Percentiles rank a stretch among this genome's conserved stretches.
Evolutionary conservation across 2,329 filamentous ascomycete species (phyloP).

Genomic region (Curvularia lunata): DNA sequence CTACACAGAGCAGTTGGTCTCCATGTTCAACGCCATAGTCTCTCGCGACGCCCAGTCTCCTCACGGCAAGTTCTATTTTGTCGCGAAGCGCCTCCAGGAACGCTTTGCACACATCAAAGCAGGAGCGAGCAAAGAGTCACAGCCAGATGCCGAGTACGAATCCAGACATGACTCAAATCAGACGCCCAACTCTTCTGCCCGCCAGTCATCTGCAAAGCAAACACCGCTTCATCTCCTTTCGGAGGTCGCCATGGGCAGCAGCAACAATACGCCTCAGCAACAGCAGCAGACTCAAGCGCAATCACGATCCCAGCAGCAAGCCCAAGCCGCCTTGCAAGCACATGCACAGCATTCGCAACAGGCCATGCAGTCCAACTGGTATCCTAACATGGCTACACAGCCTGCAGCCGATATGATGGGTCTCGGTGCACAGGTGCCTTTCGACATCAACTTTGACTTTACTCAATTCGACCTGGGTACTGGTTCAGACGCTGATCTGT

Average conservation of each 20-base stretch:
- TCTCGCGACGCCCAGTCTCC: conserved; percentile 51
- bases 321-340: conserved; percentile 35
- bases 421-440: conserved; percentile 33
- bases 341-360: conserved; percentile 31
- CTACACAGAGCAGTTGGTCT: conserved; percentile 55
- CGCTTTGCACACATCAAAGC: conserved; percentile 55
- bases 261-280: conserved; percentile 24
- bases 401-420: conserved; percentile 33
- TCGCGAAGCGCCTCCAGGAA: conserved; percentile 54
- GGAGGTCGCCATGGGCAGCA: conserved; percentile 50
- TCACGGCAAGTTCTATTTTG: conserved; percentile 56
- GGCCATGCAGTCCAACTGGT: conserved; percentile 38
- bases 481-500: conserved; percentile 46
- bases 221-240: conserved; percentile 49
- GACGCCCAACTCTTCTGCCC: conserved; percentile 24
- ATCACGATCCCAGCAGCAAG: conserved; percentile 31
- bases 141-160: conserved; percentile 31
- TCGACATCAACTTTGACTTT: conserved; percentile 47
- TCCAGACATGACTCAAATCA: conserved; percentile 27
- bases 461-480: conserved; percentile 47
- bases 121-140: conserved; percentile 45
- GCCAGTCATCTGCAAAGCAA: conserved; percentile 41
- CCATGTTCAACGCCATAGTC: conserved; percentile 54
- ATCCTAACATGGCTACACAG: conserved; percentile 30
- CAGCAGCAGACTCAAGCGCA: conserved; percentile 24